A percentile compares a stretch with the other conserved stretches of the same genome.
phyloP scores from a whole-genome alignment of 2,329 filamentous ascomycete genomes.

The Beauveria brongniartii region DNA sequence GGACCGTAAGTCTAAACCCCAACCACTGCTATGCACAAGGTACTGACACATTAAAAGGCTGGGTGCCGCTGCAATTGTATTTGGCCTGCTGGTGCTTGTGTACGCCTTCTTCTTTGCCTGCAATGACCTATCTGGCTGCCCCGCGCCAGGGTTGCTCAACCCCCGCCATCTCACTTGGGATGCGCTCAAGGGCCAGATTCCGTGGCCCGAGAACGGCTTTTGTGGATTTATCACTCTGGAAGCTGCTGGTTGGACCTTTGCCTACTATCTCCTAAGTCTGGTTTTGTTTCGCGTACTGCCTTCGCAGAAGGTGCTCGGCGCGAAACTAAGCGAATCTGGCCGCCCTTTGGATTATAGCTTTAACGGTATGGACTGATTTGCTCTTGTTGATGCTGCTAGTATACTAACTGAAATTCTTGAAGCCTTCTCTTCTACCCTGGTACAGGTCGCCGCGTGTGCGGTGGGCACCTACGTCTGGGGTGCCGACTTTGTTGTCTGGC shows the following conservation, averaged over 20 bases:
- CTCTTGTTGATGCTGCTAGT: too few relatives aligned
- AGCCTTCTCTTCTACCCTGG: conserved; percentile 67
- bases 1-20: conserved; percentile 1
- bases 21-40: neutral
- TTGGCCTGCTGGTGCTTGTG: conserved; percentile 66
- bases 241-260: conserved; percentile 57
- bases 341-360: conserved; percentile 71
- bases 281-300: conserved; percentile 67
- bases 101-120: conserved; percentile 72
- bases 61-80: conserved; percentile 65
- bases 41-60: conserved; percentile 37
- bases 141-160: conserved; percentile 64
- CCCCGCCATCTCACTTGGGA: conserved; percentile 60
- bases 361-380: conserved; percentile 43
- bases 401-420: rapidly evolving
- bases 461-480: conserved; percentile 68
- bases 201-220: conserved; percentile 65
- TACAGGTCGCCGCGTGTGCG: conserved; percentile 58
- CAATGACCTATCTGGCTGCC: conserved; percentile 83
- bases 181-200: conserved; percentile 63
- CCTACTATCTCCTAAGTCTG: conserved; percentile 68
- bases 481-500: conserved; percentile 75
- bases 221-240: conserved; percentile 58
- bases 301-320: conserved; percentile 59
- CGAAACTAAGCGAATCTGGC: conserved; percentile 53